Conservation (phyloP, 2,329 filamentous ascomycete genomes). For the Pyrenophora seminiperda region DNA sequence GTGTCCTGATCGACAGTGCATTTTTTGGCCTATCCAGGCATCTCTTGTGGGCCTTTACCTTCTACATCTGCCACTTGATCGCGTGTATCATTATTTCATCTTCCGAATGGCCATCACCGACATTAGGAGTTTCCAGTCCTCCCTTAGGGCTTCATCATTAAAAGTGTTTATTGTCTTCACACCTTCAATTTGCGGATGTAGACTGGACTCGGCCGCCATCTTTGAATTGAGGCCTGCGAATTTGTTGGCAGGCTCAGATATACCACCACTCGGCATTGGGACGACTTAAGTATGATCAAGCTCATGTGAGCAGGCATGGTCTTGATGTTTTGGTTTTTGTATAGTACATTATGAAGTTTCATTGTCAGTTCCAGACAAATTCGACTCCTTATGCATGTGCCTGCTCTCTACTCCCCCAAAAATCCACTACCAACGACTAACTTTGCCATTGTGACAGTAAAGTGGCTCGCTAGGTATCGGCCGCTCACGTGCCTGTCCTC, state of each 20-base stretch:
- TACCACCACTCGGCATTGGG: not conserved
- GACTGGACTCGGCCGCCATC: not conserved
- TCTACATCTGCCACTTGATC: conserved; percentile 1
- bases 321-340: conserved; percentile 7
- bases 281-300: not conserved
- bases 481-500: conserved; percentile 10
- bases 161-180: conserved; percentile 15
- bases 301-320: not conserved
- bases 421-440: not conserved
- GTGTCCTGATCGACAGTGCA: conserved; percentile 2
- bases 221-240: not conserved
- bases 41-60: not conserved
- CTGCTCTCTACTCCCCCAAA: no score
- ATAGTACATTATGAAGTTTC: conserved; percentile 8
- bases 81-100: conserved; percentile 3
- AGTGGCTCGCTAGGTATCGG: not conserved
- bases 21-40: not conserved
- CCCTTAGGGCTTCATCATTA: conserved; percentile 2
- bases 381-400: no score
- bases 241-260: conserved; percentile 1
- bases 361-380: no score
- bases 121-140: not conserved
- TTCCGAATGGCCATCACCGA: conserved; percentile 2
- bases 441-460: conserved; percentile 3
- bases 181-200: conserved; percentile 8